Evolutionary conservation across 345 rosid species (phyloP), one percentile per base, ranked within the genome.

Genomic region (Pistacia integerrima): DNA sequence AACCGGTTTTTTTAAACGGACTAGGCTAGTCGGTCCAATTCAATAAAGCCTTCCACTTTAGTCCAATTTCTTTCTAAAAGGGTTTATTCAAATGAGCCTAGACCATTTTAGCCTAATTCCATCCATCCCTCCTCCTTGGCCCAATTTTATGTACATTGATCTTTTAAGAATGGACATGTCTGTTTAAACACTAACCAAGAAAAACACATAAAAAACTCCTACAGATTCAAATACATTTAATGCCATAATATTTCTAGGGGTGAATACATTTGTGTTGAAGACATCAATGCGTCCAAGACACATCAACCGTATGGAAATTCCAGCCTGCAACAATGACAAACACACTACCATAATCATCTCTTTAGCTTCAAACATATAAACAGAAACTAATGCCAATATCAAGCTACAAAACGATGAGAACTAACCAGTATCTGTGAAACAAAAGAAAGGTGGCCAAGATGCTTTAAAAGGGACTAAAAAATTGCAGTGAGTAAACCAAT

Each of bases 361-460:
- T 41, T 41, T 8, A 41, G 46, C 46, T 41, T 41, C 46, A 41
- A 41, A 41, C 46, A 41, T 41, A 7, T 41, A 41, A 41, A 18
- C 30, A 58, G 2, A 18, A 4, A 17, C 25, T 16, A 13, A 38
- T 16, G 5, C 4, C 8, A 16, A 30, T 33, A 36, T 18, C 16
- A 41, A 6, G 25, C 77, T 46, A 78, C 64, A 75, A 73, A 76
- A 0, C 0, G 25, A 25, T 25, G 25, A 38, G 8, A 55, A 60
- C 67, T 38, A 76, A 84, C 90, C 80, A 84, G 72, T 55, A 83
- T 67, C 16, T 73, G 82, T 17, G 86, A 69, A 66, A 88, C 82
- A 69, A 82, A 88, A 9, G 60, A 11, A 61, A 65, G 76, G 22
- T 77, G 74, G 20, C 82, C 86, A 22, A 84, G 64, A 64, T 83